Conservation (phyloP, 75 land plant species). For the Azolla pinnata region DNA sequence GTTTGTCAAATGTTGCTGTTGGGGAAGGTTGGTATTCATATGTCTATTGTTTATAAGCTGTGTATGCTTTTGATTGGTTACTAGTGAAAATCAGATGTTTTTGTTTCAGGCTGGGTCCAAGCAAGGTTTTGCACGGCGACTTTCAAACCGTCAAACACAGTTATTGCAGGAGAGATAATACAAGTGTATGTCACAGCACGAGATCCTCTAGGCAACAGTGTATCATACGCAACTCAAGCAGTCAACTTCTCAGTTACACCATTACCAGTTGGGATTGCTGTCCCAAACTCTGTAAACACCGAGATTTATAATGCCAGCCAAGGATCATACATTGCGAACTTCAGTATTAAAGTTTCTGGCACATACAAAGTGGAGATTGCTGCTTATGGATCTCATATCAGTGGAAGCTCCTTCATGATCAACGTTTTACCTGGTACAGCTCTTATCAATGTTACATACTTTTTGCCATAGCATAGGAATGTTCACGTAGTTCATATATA, state of each 20-base stretch:
- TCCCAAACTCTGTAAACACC: not conserved
- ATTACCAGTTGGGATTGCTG: not conserved
- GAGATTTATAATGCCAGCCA: not conserved
- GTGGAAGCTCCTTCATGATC: not conserved
- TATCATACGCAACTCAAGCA: constrained; percentile 1
- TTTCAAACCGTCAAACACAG: not conserved
- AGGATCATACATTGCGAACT: not conserved
- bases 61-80: not conserved
- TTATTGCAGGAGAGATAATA: not conserved
- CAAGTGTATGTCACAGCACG: not conserved
- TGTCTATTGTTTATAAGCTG: no score
- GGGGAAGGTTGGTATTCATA: not conserved
- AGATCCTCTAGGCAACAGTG: not conserved
- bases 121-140: constrained; percentile 2
- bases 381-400: constrained; percentile 2
- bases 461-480: no score
- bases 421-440: not conserved
- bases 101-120: constrained; percentile 3
- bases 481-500: no score
- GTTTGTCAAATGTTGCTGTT: not conserved
- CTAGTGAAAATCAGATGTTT: not conserved
- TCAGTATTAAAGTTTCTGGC: not conserved
- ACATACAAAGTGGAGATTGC: not conserved
- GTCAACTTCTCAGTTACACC: not conserved
- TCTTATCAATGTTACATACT: no score